Evolutionary conservation across 805 yeast genomes (phyloP).

Genomic region (Cyberlindnera samutprakarnensis): DNA sequence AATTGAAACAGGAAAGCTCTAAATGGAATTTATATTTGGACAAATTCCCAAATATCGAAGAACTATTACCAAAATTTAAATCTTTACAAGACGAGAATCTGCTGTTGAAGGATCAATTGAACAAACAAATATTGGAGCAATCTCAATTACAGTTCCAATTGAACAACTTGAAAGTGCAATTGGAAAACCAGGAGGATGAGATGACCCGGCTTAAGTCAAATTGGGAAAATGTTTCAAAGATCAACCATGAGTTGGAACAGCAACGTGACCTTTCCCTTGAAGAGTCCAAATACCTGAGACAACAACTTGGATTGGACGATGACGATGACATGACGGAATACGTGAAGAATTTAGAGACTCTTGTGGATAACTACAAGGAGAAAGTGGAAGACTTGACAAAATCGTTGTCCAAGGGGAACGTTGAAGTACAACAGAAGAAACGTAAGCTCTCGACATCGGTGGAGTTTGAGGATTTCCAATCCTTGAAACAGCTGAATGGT

Average conservation of each 20-base stretch:
- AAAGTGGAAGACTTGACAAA: constrained; percentile 39
- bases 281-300: constrained; percentile 52
- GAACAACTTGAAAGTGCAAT: constrained; percentile 32
- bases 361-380: constrained; percentile 49
- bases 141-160: constrained; percentile 14
- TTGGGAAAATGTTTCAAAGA: constrained; percentile 22
- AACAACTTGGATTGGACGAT: constrained; percentile 46
- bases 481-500: constrained; percentile 3
- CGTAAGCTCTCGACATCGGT: neutral
- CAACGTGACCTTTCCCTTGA: constrained; percentile 45
- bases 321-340: constrained; percentile 17
- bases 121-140: constrained; percentile 21
- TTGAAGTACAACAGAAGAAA: neutral
- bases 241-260: constrained; percentile 39
- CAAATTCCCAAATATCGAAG: constrained; percentile 25
- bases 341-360: constrained; percentile 19
- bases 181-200: constrained; percentile 24
- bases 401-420: constrained; percentile 8
- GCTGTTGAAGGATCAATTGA: constrained; percentile 26
- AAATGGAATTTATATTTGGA: constrained; percentile 37
- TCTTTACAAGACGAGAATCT: constrained; percentile 33
- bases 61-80: constrained; percentile 32
- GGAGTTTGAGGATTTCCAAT: constrained; percentile 5
- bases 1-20: constrained; percentile 39
- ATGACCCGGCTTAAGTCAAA: constrained; percentile 19